A percentile compares a stretch with the other conserved stretches of the same genome.
Conservation (phyloP, 352 stramenopile genomes). For the Phytophthora nicotianae region DNA sequence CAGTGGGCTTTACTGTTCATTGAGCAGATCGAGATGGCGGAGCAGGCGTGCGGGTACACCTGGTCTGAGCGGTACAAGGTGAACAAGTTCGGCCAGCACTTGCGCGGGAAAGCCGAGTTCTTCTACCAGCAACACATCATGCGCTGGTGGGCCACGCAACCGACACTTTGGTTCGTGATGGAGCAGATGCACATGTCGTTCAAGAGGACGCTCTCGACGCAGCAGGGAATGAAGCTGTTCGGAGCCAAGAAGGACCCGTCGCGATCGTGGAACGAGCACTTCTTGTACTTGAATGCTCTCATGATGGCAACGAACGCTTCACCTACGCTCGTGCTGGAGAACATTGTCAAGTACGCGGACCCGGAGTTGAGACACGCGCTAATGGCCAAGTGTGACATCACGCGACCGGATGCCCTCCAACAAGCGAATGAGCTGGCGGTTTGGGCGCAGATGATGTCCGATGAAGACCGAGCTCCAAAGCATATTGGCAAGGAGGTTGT, state of each 20-base stretch:
- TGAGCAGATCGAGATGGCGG: slow-evolving; percentile 5
- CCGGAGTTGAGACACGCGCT: background rate
- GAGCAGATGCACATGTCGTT: background rate
- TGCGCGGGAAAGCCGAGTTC: background rate
- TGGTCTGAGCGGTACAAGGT: background rate
- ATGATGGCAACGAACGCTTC: background rate
- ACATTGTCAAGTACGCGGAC: background rate
- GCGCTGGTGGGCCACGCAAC: background rate
- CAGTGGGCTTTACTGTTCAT: slow-evolving; percentile 4
- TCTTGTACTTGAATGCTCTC: background rate
- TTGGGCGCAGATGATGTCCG: too few relatives aligned
- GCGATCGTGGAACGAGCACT: background rate
- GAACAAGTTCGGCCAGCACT: slow-evolving; percentile 1
- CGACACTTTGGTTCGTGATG: background rate
- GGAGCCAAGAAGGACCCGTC: background rate
- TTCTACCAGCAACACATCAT: background rate
- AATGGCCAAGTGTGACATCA: background rate
- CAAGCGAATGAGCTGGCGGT: background rate
- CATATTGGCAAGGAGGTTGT: too few relatives aligned
- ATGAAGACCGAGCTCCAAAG: too few relatives aligned
- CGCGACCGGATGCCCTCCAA: background rate
- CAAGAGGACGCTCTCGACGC: background rate
- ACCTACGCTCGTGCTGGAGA: background rate
- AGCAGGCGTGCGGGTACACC: background rate
- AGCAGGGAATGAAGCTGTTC: too few relatives aligned